Evolutionary conservation across 257 asterid genomes (phyloP).

Genomic region (Solanum tacnaense): DNA sequence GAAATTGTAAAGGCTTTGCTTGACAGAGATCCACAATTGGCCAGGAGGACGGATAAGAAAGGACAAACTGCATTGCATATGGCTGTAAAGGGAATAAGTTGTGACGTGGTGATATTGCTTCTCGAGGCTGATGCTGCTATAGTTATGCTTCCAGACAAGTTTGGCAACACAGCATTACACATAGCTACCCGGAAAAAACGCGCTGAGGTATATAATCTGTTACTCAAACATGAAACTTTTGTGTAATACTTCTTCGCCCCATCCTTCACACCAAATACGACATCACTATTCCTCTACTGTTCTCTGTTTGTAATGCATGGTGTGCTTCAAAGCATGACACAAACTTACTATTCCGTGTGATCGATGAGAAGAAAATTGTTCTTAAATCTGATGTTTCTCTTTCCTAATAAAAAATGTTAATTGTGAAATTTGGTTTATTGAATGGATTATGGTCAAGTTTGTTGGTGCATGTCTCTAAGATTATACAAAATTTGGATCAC

Average conservation of each 20-base stretch:
- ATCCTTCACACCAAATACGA: not conserved
- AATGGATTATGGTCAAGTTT: not conserved
- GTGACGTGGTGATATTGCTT: slow-evolving; percentile 35
- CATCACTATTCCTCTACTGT: not conserved
- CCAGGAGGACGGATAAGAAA: slow-evolving; percentile 45
- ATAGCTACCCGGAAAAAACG: slow-evolving; percentile 46
- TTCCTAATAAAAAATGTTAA: not conserved
- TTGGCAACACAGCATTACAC: slow-evolving; percentile 36
- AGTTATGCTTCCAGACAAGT: slow-evolving; percentile 44
- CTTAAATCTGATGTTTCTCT: not conserved
- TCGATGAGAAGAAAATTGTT: not conserved
- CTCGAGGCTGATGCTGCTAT: slow-evolving; percentile 50
- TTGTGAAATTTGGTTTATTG: not conserved
- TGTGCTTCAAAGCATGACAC: not conserved
- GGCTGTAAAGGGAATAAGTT: slow-evolving; percentile 47
- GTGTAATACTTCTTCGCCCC: not conserved
- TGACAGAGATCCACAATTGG: slow-evolving; percentile 37
- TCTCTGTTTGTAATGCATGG: not conserved
- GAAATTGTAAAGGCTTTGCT: slow-evolving; percentile 43
- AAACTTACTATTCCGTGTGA: not conserved
- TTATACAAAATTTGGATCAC: not conserved
- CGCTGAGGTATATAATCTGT: slow-evolving; percentile 28
- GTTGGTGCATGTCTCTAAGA: not conserved
- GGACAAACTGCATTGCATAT: slow-evolving; percentile 54
- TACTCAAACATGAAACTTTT: not conserved